These are phyloP conservation scores for Cadophora malorum DNA, from an alignment of 2,329 filamentous ascomycete genomes.

Conservation along the genomic window DNA sequence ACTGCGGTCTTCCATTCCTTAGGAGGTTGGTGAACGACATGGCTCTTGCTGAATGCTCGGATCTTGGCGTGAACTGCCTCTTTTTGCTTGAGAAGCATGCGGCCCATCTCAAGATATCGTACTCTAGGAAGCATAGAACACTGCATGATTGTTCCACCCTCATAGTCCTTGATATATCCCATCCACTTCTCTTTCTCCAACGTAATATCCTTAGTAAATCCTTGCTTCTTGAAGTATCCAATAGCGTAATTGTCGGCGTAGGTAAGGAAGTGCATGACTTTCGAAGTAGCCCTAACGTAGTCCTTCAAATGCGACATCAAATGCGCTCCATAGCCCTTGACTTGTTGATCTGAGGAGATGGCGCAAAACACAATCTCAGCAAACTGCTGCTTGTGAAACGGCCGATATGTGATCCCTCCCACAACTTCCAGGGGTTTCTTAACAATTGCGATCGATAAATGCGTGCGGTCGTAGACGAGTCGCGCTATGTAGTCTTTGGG, in stretches of 20 bases:
- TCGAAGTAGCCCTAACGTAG: conserved; percentile 95
- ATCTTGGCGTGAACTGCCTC: conserved; percentile 96
- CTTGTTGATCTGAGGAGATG: conserved; percentile 96
- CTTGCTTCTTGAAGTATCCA: conserved; percentile 99
- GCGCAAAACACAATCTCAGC: conserved; percentile 99
- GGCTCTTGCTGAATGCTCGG: conserved; percentile 84
- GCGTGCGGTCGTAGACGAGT: conserved; percentile 95
- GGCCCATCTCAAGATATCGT: conserved; percentile 88
- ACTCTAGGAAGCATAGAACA: conserved; percentile 96
- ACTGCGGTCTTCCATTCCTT: conserved; percentile 83
- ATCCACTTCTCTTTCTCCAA: conserved; percentile 92
- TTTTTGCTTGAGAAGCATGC: conserved; percentile 97
- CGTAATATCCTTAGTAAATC: conserved; percentile 98
- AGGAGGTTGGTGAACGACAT: conserved; percentile 85
- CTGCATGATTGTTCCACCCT: conserved; percentile 99
- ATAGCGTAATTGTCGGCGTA: conserved; percentile 99
- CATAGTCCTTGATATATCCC: conserved; percentile 99
- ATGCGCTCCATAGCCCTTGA: conserved; percentile 97
- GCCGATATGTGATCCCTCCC: conserved; percentile 94
- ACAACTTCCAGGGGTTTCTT: conserved; percentile 97
- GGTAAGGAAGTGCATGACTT: conserved; percentile 98
- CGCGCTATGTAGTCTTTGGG: conserved; percentile 98
- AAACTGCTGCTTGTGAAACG: conserved; percentile 90
- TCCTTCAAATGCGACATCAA: conserved; percentile 98
- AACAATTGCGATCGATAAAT: conserved; percentile 95